Conservation (phyloP, 805 yeast species). For the Yarrowia porcina region DNA sequence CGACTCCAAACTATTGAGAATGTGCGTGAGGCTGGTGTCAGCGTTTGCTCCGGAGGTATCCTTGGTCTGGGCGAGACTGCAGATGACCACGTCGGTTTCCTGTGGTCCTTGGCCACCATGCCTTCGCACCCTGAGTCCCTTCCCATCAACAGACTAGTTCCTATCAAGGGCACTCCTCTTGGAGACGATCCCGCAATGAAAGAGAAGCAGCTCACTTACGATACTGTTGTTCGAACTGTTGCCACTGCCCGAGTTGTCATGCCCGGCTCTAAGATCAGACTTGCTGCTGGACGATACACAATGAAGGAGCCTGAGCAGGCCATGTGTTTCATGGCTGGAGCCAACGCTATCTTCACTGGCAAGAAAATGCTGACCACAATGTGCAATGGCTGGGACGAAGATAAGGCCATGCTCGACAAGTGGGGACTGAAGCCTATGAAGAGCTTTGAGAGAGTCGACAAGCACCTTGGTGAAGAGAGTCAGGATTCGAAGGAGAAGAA, state of each 20-base stretch:
- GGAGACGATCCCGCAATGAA: conserved; percentile 45
- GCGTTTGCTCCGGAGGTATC: conserved; percentile 77
- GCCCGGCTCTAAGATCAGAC: conserved; percentile 67
- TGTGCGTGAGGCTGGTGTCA: conserved; percentile 61
- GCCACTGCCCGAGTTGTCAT: conserved; percentile 73
- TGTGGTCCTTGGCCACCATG: conserved; percentile 65
- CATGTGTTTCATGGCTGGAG: conserved; percentile 72
- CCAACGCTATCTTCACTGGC: conserved; percentile 79
- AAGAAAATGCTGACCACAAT: conserved; percentile 76
- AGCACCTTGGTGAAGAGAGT: neutral
- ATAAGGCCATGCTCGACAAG: conserved; percentile 58
- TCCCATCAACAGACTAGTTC: conserved; percentile 76
- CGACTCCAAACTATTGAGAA: conserved; percentile 62
- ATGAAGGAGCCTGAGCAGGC: conserved; percentile 77
- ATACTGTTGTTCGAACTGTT: conserved; percentile 61
- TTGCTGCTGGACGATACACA: conserved; percentile 79
- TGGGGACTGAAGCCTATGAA: conserved; percentile 53
- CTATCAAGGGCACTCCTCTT: conserved; percentile 76
- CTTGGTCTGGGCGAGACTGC: conserved; percentile 73
- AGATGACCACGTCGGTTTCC: conserved; percentile 66
- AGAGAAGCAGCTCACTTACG: conserved; percentile 46
- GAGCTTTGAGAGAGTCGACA: conserved; percentile 28
- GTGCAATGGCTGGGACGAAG: conserved; percentile 85
- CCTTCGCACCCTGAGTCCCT: conserved; percentile 73
- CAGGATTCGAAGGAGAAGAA: neutral